These are phyloP conservation scores for Komagataella phaffii DNA, from an alignment of 805 yeast genomes.

Conservation along the genomic window DNA sequence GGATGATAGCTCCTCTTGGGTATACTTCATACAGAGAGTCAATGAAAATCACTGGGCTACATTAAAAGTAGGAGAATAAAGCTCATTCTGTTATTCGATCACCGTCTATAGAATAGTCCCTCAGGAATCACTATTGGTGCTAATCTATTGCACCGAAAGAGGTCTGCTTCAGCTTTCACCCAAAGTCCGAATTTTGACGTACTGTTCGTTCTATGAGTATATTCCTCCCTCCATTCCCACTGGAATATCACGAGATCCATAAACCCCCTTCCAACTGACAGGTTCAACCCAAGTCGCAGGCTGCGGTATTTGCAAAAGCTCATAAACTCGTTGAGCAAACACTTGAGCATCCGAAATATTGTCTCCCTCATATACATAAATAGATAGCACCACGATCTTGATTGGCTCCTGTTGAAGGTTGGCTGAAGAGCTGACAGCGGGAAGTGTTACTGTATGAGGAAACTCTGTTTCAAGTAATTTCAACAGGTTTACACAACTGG, in stretches of 20 bases:
- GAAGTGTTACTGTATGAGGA: conserved; percentile 7
- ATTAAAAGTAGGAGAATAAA: too few relatives aligned
- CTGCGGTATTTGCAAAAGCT: conserved; percentile 8
- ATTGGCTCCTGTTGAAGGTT: not conserved
- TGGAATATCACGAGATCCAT: conserved; percentile 62
- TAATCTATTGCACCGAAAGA: not conserved
- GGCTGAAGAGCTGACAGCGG: conserved; percentile 4
- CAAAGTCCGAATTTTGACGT: not conserved
- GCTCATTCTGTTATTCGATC: too few relatives aligned
- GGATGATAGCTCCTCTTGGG: too few relatives aligned
- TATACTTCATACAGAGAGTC: too few relatives aligned
- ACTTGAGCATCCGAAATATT: conserved; percentile 58
- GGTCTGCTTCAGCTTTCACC: not conserved
- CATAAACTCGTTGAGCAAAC: conserved; percentile 26
- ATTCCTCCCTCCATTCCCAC: conserved; percentile 66
- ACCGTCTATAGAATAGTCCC: too few relatives aligned
- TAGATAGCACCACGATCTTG: conserved; percentile 10
- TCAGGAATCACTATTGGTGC: not conserved
- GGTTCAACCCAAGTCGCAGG: conserved; percentile 35
- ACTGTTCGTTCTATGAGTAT: conserved; percentile 14
- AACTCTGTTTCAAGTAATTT: conserved; percentile 4
- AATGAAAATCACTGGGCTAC: too few relatives aligned
- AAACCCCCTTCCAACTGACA: conserved; percentile 72
- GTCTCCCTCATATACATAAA: conserved; percentile 83
- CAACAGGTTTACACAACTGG: conserved; percentile 2